Evolutionary conservation across 495 filamentous ascomycete species (phyloP), one percentile per base, ranked within the genome.

Genomic region (Rhizodiscina lignyota): DNA sequence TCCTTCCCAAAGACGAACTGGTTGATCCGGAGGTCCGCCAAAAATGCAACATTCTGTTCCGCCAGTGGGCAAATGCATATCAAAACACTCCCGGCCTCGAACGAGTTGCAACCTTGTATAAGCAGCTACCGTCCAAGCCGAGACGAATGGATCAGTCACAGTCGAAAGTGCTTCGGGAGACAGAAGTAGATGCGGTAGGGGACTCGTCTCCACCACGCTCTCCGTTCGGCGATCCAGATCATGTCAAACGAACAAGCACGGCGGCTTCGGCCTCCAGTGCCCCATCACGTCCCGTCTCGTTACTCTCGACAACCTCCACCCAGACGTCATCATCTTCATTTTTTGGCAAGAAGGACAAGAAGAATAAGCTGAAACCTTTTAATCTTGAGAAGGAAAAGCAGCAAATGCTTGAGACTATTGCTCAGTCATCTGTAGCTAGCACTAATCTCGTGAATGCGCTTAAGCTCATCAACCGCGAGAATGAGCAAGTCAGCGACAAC

Each of bases 361-460:
- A 66, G 47, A 50, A 54, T 42, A 64, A 64, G 39, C 64, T 62
- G 5, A 66, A 64, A 37, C 56, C 64, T 0, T 93, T 94, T 60
- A 86, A 79, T 51, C 62, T 94, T 1, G 84, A 91, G 39, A 79
- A 72, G 27, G 87, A 97, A 53, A 86, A 84, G 49, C 79, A 78
- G 1, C 63, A 79, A 20, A 79, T 99, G 55, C 70, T 91, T 33
- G 69, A 74, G 35, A 70, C 74, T 15, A 78, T 96, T 24, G 91
- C 86, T 2, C 79, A 83, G 13, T 70, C 85, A 1, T 82, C 79
- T 0, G 78, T 96, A 18, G 80, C 86, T 6, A 79, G 84, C 27
- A 94, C 83, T 0, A 94, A 94, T 52, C 63, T 99, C 26, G 66
- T 74, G 46, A 99, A 99, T 56, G 74, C 77, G 15, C 64, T 99